These are phyloP conservation scores for Grigorovia yakushimaensis DNA, from an alignment of 805 yeast genomes.

Conservation along the genomic window DNA sequence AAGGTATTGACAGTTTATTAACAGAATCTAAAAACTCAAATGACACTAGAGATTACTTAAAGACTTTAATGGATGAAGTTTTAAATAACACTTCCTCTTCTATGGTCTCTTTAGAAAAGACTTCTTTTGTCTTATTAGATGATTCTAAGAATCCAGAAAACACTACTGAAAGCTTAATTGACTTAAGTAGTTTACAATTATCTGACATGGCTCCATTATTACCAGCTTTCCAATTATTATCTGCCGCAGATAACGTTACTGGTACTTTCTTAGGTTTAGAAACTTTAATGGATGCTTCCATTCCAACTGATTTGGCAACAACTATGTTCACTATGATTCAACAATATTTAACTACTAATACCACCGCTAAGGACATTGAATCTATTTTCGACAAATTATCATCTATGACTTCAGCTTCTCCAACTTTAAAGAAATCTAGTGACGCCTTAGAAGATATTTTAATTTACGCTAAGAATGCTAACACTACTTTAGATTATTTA, in stretches of 20 bases:
- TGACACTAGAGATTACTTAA: conserved; percentile 13
- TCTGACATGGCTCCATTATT: conserved; percentile 15
- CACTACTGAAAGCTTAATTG: conserved; percentile 19
- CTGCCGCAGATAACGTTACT: conserved; percentile 15
- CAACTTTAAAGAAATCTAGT: conserved; percentile 7
- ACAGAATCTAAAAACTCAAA: conserved; percentile 15
- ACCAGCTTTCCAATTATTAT: conserved; percentile 21
- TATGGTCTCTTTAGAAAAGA: conserved; percentile 7
- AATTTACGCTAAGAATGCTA: conserved; percentile 10
- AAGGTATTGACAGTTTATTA: conserved; percentile 12
- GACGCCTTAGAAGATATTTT: conserved; percentile 14
- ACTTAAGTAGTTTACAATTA: conserved; percentile 16
- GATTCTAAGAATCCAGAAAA: conserved; percentile 19
- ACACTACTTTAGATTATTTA: conserved; percentile 12
- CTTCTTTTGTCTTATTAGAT: conserved; percentile 15
- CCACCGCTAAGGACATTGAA: conserved; percentile 6
- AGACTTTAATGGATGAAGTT: conserved; percentile 9
- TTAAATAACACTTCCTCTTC: conserved; percentile 5
- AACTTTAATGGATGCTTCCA: conserved; percentile 14
- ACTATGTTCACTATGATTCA: conserved; percentile 12
- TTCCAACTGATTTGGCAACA: conserved; percentile 12
- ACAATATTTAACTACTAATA: conserved; percentile 2
- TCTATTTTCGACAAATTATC: conserved; percentile 9
- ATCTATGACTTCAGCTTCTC: conserved; percentile 9
- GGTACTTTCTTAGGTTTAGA: conserved; percentile 15